These are phyloP conservation scores for Mycena rebaudengoi DNA, from an alignment of 768 basidiomycete species.

Conservation along the genomic window DNA sequence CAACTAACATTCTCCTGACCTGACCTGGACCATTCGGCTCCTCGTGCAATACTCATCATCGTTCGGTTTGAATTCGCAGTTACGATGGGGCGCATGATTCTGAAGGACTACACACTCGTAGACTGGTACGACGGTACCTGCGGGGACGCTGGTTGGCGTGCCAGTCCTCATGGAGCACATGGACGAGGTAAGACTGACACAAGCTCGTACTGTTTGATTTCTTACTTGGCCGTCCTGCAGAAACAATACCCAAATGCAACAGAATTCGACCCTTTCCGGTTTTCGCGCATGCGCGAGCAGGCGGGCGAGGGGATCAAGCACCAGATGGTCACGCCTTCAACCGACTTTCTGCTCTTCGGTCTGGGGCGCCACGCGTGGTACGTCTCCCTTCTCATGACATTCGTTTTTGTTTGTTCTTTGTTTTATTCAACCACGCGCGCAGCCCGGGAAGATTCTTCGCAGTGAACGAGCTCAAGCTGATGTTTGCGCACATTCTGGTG, in stretches of 20 bases:
- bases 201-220: neutral
- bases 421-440: no score
- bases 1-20: no score
- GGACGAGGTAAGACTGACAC: slow-evolving; percentile 25
- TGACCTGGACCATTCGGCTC: neutral
- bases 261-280: slow-evolving; percentile 53
- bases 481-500: slow-evolving; percentile 45
- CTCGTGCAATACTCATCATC: no score
- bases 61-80: no score
- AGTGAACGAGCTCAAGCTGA: slow-evolving; percentile 46
- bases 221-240: no score
- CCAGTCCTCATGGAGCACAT: slow-evolving; percentile 40
- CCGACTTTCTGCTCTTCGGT: slow-evolving; percentile 45
- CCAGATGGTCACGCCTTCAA: slow-evolving; percentile 37
- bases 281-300: slow-evolving; percentile 38
- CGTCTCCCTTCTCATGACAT: neutral
- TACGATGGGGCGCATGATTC: slow-evolving; percentile 39
- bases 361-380: slow-evolving; percentile 45
- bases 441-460: slow-evolving; percentile 55
- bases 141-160: slow-evolving; percentile 43
- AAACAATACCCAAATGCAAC: slow-evolving; percentile 41
- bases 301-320: slow-evolving; percentile 32
- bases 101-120: slow-evolving; percentile 51
- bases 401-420: neutral
- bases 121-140: slow-evolving; percentile 52